Evolutionary conservation across 2,329 filamentous ascomycete genomes (phyloP).

Genomic region (Cladosporium cucumerinum): DNA sequence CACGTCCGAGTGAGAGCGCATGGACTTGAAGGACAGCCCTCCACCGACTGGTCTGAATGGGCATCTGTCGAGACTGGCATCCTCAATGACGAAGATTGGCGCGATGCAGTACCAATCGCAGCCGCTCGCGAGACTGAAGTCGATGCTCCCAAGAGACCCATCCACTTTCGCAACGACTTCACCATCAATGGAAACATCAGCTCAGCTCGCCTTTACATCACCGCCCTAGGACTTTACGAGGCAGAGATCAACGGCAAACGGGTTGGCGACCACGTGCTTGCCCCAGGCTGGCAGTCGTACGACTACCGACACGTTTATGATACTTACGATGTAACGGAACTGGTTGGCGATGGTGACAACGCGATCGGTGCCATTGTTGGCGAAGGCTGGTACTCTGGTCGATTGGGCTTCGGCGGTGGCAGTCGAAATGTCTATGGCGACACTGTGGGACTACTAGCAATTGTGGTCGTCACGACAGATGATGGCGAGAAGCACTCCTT

Average conservation of each 20-base stretch:
- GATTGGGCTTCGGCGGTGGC: constrained; percentile 36
- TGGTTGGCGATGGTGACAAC: constrained; percentile 39
- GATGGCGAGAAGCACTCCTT: constrained; percentile 33
- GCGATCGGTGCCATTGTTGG: constrained; percentile 43
- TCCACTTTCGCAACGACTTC: neutral
- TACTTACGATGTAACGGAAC: constrained; percentile 49
- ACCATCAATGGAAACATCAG: neutral
- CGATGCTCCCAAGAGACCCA: neutral
- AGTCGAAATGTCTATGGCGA: constrained; percentile 41
- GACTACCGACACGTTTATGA: constrained; percentile 51
- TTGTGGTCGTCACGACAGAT: constrained; percentile 38
- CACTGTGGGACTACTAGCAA: constrained; percentile 39
- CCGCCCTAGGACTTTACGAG: constrained; percentile 4
- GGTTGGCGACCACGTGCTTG: constrained; percentile 37
- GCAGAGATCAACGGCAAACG: constrained; percentile 43
- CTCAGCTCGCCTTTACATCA: constrained; percentile 11
- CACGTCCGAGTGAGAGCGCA: constrained; percentile 3
- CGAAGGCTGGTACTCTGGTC: constrained; percentile 51
- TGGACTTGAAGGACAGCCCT: constrained; percentile 1
- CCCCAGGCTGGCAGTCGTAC: constrained; percentile 55
- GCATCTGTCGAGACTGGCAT: constrained; percentile 3
- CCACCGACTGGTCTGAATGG: constrained; percentile 6
- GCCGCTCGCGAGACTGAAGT: constrained; percentile 4
- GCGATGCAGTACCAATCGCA: constrained; percentile 3
- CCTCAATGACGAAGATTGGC: neutral